Base-by-base conservation (phyloP, 139 green algal species). In the Coelastrella sp. region DNA sequence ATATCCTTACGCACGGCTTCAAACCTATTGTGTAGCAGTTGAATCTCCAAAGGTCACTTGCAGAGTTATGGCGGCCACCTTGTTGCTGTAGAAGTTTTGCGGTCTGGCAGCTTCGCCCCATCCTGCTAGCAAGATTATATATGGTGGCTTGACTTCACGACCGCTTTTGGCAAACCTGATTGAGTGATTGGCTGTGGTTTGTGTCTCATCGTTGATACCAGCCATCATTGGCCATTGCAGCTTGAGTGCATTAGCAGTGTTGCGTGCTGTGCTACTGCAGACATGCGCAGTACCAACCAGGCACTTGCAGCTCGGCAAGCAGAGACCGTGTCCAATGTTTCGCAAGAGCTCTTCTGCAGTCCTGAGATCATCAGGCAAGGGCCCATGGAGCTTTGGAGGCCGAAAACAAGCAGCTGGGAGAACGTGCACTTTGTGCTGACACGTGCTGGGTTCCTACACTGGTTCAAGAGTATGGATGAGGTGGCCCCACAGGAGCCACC, bases 311-410 rank as follows among this genome's bases (percentile, higher is more conserved):
- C 77, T 17, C 92, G 93, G 17, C 96, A 98, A 89, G 85, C 90
- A 3, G 89, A 96, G 59, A 88, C 88, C 0, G 77, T 97, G 68
- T 91, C 94, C 32, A 57, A 77, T 6, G 92, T 96, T 3, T 93
- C 87, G 10, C 80, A 93, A 59, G 95, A 97, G 90, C 93, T 97
- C 74, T 93, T 96, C 78, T 94, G 87, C 82, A 96, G 92, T 81
- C 93, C 94, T 5, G 95, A 98, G 80, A 97, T 97, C 71, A 73
- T 95, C n/a, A 86, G 92, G 80, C 90, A 92, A 75, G 96, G 96
- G 5, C 81, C 87, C 19, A 95, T 98, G 92, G 90, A 96, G 68
- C 79, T 92, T 2, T 95, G 91, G 91, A 86, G 96, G 32, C 17
- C 87, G 17, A 76, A 80, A 2, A 71, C 13, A 13, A 90, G 91